These are phyloP conservation scores for Nectriaceae sp. DNA, from an alignment of 2,329 filamentous ascomycete genomes.

Conservation along the genomic window DNA sequence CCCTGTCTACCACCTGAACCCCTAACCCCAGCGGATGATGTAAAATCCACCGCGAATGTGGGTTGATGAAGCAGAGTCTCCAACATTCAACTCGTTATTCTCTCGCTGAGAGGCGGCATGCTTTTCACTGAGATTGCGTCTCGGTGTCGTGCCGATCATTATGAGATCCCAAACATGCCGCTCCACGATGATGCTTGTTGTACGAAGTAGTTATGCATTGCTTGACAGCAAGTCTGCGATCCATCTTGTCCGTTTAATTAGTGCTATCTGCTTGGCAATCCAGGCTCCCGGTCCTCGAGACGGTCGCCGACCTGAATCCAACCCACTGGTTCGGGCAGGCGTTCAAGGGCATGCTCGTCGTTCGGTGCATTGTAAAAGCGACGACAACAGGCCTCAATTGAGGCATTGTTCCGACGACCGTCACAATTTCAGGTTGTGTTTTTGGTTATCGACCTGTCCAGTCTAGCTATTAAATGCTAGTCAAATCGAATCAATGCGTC, in stretches of 20 bases:
- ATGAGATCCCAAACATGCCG: slow-evolving; percentile 16
- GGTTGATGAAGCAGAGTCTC: no score
- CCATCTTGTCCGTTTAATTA: neutral
- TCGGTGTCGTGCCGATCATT: slow-evolving; percentile 16
- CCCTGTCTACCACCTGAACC: slow-evolving; percentile 10
- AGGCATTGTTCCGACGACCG: no score
- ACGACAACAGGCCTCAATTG: no score
- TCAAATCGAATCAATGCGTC: no score
- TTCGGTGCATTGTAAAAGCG: no score
- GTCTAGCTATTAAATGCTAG: no score
- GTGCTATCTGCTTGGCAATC: neutral
- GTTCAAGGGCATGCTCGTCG: no score
- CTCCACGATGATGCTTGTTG: slow-evolving; percentile 7
- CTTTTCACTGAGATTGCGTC: slow-evolving; percentile 6
- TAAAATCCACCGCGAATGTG: neutral
- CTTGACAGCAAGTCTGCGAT: no score
- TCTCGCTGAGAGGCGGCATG: neutral
- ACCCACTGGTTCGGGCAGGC: neutral
- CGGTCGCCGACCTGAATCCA: neutral
- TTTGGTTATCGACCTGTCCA: no score
- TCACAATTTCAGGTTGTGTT: no score
- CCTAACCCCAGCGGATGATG: slow-evolving; percentile 7
- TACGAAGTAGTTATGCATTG: slow-evolving; percentile 1
- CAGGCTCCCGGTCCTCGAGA: neutral
- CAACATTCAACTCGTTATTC: neutral